phyloP scores from a whole-genome alignment of 1,284 basidiomycete genomes.

The Peniophora sp. region DNA sequence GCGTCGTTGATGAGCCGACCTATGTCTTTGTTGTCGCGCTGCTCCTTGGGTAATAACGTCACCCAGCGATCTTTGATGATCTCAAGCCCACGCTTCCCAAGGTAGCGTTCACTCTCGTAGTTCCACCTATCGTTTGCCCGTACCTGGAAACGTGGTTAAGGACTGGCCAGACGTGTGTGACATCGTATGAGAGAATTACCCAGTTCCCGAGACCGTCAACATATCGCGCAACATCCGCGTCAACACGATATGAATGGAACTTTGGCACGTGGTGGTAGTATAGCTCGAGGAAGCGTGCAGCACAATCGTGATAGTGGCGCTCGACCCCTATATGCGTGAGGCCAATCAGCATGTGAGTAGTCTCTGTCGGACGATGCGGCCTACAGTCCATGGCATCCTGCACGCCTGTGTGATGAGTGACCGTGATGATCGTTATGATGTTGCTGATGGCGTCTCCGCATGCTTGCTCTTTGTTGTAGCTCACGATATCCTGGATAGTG shows the following conservation, averaged over 20 bases:
- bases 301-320: slow-evolving; percentile 14
- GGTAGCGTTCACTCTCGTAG: slow-evolving; percentile 34
- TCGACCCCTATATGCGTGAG: slow-evolving; percentile 8
- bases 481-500: slow-evolving; percentile 27
- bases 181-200: no score
- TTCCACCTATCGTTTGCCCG: slow-evolving; percentile 33
- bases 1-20: slow-evolving; percentile 10
- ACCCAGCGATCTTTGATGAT: slow-evolving; percentile 21
- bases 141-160: no score
- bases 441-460: slow-evolving; percentile 36
- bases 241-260: slow-evolving; percentile 21
- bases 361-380: slow-evolving; percentile 10
- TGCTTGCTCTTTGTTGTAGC: slow-evolving; percentile 35
- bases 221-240: slow-evolving; percentile 25
- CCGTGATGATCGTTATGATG: slow-evolving; percentile 36
- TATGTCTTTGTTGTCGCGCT: slow-evolving; percentile 9
- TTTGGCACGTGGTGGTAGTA: slow-evolving; percentile 22
- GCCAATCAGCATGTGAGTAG: no score
- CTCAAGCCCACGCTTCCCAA: slow-evolving; percentile 24
- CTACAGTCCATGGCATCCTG: slow-evolving; percentile 27
- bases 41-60: slow-evolving; percentile 12
- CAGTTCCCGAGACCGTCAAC: slow-evolving; percentile 34
- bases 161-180: no score
- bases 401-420: slow-evolving; percentile 21
- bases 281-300: slow-evolving; percentile 17